Evolutionary conservation across 306 rosid species (phyloP), one percentile per base, ranked within the genome.

Genomic region (Cucurbita ficifolia): DNA sequence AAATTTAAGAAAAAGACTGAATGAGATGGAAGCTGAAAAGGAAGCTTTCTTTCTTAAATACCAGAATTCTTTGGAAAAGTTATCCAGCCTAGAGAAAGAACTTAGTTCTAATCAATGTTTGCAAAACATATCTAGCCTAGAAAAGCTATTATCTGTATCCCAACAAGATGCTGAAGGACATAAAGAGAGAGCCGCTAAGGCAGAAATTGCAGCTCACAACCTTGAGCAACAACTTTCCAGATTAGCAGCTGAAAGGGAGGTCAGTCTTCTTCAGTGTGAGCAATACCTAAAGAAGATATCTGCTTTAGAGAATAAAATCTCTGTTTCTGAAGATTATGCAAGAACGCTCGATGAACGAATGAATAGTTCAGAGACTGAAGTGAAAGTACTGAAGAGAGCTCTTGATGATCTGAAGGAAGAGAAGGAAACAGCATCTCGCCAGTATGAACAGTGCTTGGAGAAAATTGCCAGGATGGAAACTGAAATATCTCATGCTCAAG

Each of bases 211-310:
- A 82, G 79, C 84, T 65, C 82, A 85, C 70, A 71, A 74, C 78
- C 83, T 95, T 72, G 85, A 74, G 82, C 84, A 74, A 76, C 88
- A 89, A 64, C 84, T 91, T 79, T 80, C 83, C 4, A 87, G 60
- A 75, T 79, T 91, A 77, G 86, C 82, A 82, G 81, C 81, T 56
- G 96, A 91, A 83, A 95, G 85, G 87, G 91, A 91, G 59, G 84
- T 79, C 38, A 76, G 79, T 76, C 86, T 81, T 82, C 86, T 81
- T 83, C 95, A 79, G 73, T 80, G 83, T 81, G 72, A 79, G 68
- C 80, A 80, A 60, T 88, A 84, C 80, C 87, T 89, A 60, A 87
- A 87, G 86, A 89, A 85, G 78, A 89, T 89, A 54, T 82, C 93
- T 76, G 79, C 79, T 79, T 62, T 95, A 86, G 97, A 91, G 86